Evolutionary conservation across 805 yeast species (phyloP).

Genomic region (Candida maris): DNA sequence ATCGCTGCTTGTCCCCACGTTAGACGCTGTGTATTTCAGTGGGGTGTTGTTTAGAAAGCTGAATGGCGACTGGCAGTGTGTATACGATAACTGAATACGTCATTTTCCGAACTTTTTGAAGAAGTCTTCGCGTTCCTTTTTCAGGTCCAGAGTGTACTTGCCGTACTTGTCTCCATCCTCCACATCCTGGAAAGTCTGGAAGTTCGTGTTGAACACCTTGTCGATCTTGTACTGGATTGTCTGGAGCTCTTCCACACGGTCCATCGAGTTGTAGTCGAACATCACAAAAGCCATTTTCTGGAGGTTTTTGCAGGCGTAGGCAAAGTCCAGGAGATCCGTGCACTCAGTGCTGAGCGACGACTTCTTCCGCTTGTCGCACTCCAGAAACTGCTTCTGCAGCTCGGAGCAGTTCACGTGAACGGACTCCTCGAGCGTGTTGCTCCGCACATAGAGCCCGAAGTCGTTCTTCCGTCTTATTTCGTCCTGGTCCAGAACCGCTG

Average conservation of each 20-base stretch:
- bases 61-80: conserved; percentile 16
- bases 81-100: conserved; percentile 14
- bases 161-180: conserved; percentile 21
- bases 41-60: conserved; percentile 39
- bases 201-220: conserved; percentile 25
- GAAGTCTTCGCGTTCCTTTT: conserved; percentile 29
- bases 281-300: conserved; percentile 30
- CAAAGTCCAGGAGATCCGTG: conserved; percentile 26
- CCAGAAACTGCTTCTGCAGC: conserved; percentile 25
- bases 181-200: conserved; percentile 25
- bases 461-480: conserved; percentile 14
- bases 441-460: conserved; percentile 28
- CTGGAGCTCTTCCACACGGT: conserved; percentile 27
- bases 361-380: conserved; percentile 24
- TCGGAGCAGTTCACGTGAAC: conserved; percentile 34
- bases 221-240: conserved; percentile 28
- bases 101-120: conserved; percentile 25
- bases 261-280: conserved; percentile 31
- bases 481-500: conserved; percentile 10
- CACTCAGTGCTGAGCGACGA: conserved; percentile 24
- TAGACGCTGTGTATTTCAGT: conserved; percentile 34
- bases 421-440: conserved; percentile 26
- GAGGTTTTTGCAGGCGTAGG: conserved; percentile 28
- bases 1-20: conserved; percentile 30
- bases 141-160: conserved; percentile 26